Evolutionary conservation across 2,329 filamentous ascomycete genomes (phyloP), one percentile per base, ranked within the genome.

Genomic region (Knoxdaviesia proteae): DNA sequence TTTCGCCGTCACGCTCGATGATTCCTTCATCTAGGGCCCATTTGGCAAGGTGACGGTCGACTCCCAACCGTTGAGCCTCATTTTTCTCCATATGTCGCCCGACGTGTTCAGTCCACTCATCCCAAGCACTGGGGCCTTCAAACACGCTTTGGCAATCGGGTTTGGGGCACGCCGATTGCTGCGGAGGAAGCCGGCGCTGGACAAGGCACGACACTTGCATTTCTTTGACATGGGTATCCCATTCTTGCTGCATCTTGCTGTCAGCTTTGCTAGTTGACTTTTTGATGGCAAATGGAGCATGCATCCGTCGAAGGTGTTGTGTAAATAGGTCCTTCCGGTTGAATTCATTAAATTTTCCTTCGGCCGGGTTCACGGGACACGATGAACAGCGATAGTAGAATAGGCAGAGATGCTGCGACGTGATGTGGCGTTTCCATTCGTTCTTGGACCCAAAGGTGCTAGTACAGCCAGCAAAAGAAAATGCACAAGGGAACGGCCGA

Each of bases 261-360:
- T 77, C 73, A 1, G 65, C 65, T 51, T 77, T 74, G 31, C 64
- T 61, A 11, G 69, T 58, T 7, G 69, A 58, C 51, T 72, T 67
- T 52, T 74, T 69, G 52, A 73, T 76, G 52, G 74, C 67, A 37
- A 74, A 73, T 0, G 79, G 77, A 0, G 80, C 77, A 52, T 98
- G 90, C 88, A 96, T 96, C 39, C 88, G 82, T 9, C 87, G 80
- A 9, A 93, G 69, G 53, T 98, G 88, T 55, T 96, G 88, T 0
- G 84, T 88, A 57, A 94, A 98, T 8, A 98, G 71, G 54, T 96
- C 88, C 57, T 94, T 94, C 52, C 88, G 79, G 58, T 94, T 94
- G 60, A 94, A 94, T 56, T 79, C 74, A 47, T 74, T 75, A 4
- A 68, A 69, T 48, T 70, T 74, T 34, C 70, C 69, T 46, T 74